These are phyloP conservation scores for Lachnellula arida DNA, from an alignment of 2,329 filamentous ascomycete genomes.

Conservation along the genomic window DNA sequence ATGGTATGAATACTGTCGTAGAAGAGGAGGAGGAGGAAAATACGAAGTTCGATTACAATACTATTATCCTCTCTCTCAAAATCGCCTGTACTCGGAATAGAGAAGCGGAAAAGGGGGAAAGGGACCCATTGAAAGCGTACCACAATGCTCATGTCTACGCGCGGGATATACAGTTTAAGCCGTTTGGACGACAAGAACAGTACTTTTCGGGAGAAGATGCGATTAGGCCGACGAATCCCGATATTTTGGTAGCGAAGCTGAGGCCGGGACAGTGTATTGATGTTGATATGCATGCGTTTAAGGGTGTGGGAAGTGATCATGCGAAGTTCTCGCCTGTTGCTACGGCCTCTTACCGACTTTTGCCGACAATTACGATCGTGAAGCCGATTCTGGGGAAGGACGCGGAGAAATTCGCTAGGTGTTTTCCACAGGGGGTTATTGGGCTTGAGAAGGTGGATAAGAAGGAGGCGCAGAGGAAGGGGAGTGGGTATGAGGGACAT, in stretches of 20 bases:
- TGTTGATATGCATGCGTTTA: constrained; percentile 87
- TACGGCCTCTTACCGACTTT: constrained; percentile 84
- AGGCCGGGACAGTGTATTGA: constrained; percentile 84
- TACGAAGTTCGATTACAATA: constrained; percentile 75
- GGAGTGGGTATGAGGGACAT: constrained; percentile 66
- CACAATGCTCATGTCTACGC: constrained; percentile 81
- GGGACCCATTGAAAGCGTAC: constrained; percentile 80
- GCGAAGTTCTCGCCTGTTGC: constrained; percentile 97
- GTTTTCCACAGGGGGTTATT: constrained; percentile 88
- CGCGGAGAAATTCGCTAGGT: constrained; percentile 82
- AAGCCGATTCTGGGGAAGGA: constrained; percentile 81
- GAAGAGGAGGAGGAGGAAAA: constrained; percentile 54
- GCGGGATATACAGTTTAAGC: constrained; percentile 69
- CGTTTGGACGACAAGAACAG: constrained; percentile 66
- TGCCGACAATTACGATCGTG: constrained; percentile 82
- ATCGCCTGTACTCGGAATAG: constrained; percentile 76
- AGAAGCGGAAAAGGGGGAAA: constrained; percentile 66
- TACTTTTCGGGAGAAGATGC: constrained; percentile 64
- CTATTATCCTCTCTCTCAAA: constrained; percentile 71
- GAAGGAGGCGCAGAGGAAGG: constrained; percentile 55
- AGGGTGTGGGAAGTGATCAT: constrained; percentile 90
- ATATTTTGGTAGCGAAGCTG: constrained; percentile 92
- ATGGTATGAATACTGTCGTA: constrained; percentile 62
- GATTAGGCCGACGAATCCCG: constrained; percentile 77
- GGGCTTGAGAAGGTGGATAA: constrained; percentile 66